A percentile compares a stretch with the other conserved stretches of the same genome.
Evolutionary conservation across 2,329 filamentous ascomycete genomes (phyloP).

Genomic region (Raffaelea ambrosiae): DNA sequence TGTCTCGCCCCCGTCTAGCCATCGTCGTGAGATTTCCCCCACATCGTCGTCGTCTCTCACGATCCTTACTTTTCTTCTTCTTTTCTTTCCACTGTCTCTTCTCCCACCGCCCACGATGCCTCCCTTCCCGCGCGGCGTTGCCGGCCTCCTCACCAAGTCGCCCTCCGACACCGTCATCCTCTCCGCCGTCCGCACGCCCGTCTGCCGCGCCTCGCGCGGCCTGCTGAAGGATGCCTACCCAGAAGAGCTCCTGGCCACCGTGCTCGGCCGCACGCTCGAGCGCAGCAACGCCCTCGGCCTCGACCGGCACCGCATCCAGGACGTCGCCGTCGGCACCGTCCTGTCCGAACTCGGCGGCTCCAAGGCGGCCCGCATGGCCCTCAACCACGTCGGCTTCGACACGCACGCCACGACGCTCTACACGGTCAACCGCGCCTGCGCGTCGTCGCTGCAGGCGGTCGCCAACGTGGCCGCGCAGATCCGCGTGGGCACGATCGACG

Average conservation of each 20-base stretch:
- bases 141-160: constrained; percentile 67
- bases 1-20: too few species aligned
- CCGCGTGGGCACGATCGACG: constrained; percentile 60
- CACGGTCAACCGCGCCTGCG: constrained; percentile 84
- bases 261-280: constrained; percentile 58
- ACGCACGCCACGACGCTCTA: constrained; percentile 61
- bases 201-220: constrained; percentile 77
- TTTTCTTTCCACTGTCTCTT: too few species aligned
- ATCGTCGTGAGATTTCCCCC: too few species aligned
- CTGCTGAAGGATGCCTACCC: constrained; percentile 81
- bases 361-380: constrained; percentile 86
- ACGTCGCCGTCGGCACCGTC: constrained; percentile 81
- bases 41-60: too few species aligned
- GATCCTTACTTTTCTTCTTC: too few species aligned
- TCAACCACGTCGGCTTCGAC: constrained; percentile 74
- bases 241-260: constrained; percentile 71
- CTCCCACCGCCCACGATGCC: constrained; percentile 25
- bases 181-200: constrained; percentile 80
- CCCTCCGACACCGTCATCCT: constrained; percentile 81
- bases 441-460: constrained; percentile 68
- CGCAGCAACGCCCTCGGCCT: constrained; percentile 58
- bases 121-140: constrained; percentile 58
- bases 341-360: constrained; percentile 83
- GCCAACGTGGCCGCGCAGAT: constrained; percentile 68
- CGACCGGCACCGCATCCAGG: constrained; percentile 61